These are phyloP conservation scores for Cenococcum geophilum DNA, from an alignment of 495 filamentous ascomycete species.

Conservation along the genomic window DNA sequence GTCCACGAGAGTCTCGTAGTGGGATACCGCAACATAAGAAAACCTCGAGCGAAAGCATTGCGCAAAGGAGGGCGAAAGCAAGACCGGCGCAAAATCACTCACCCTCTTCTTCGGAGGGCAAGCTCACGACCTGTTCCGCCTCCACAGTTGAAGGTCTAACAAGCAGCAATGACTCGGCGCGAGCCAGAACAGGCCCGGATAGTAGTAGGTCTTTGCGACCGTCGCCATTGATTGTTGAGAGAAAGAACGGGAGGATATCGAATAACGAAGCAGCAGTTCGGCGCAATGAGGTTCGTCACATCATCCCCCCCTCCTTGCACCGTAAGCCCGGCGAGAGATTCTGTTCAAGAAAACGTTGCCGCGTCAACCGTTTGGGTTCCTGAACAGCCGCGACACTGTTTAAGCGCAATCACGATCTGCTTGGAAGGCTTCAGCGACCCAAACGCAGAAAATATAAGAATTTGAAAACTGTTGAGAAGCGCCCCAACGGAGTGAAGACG, in stretches of 20 bases:
- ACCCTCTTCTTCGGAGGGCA: conserved; percentile 27
- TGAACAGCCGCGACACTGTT: conserved; percentile 4
- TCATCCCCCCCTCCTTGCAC: conserved; percentile 3
- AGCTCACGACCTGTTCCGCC: conserved; percentile 27
- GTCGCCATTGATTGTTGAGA: conserved; percentile 27
- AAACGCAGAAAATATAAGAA: too few relatives aligned
- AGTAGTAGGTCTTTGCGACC: conserved; percentile 20
- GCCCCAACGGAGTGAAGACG: too few relatives aligned
- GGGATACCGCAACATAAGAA: conserved; percentile 24
- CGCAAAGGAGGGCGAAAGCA: conserved; percentile 27
- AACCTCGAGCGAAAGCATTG: conserved; percentile 22
- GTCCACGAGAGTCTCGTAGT: conserved; percentile 11
- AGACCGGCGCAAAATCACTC: conserved; percentile 18
- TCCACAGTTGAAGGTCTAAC: conserved; percentile 24
- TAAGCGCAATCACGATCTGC: conserved; percentile 3
- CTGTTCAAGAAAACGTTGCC: conserved; percentile 12
- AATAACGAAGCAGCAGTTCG: conserved; percentile 5
- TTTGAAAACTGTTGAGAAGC: too few relatives aligned
- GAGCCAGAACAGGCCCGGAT: conserved; percentile 17
- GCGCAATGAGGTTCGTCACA: conserved; percentile 23
- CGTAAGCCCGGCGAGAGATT: background rate
- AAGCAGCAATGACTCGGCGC: conserved; percentile 23
- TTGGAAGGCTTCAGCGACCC: background rate
- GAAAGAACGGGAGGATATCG: conserved; percentile 16
- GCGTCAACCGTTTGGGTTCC: conserved; percentile 13